These are phyloP conservation scores for Mollisia scopiformis DNA, from an alignment of 2,329 filamentous ascomycete species.

Conservation along the genomic window DNA sequence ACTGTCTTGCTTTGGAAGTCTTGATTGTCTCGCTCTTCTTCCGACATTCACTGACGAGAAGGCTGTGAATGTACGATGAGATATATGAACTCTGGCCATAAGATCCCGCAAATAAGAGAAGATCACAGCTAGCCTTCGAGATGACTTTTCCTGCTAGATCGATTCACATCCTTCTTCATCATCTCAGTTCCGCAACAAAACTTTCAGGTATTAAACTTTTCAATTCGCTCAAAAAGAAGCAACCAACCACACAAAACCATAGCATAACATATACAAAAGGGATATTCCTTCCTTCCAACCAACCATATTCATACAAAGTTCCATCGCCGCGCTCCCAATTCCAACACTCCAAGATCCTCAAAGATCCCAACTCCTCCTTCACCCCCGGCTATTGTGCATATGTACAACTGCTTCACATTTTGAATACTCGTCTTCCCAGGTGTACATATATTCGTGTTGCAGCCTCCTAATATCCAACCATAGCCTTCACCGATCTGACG, in stretches of 20 bases:
- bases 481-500: constrained; percentile 1
- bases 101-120: no score
- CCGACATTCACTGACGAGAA: no score
- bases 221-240: no score
- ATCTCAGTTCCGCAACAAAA: no score
- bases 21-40: no score
- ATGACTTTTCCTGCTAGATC: no score
- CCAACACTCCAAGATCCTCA: neutral
- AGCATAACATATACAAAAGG: constrained; percentile 7
- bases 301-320: constrained; percentile 5
- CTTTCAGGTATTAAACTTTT: no score
- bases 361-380: neutral
- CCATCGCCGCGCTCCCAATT: neutral
- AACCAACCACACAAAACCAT: neutral
- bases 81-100: no score
- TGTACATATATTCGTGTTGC: neutral
- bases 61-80: no score
- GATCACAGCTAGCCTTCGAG: no score
- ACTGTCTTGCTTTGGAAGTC: no score
- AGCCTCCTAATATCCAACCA: neutral
- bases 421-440: neutral
- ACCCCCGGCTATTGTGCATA: neutral
- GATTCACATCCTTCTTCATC: no score
- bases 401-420: neutral
- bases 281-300: neutral